Conservation (phyloP, 2,329 filamentous ascomycete species). For the Blastomyces parvus region DNA sequence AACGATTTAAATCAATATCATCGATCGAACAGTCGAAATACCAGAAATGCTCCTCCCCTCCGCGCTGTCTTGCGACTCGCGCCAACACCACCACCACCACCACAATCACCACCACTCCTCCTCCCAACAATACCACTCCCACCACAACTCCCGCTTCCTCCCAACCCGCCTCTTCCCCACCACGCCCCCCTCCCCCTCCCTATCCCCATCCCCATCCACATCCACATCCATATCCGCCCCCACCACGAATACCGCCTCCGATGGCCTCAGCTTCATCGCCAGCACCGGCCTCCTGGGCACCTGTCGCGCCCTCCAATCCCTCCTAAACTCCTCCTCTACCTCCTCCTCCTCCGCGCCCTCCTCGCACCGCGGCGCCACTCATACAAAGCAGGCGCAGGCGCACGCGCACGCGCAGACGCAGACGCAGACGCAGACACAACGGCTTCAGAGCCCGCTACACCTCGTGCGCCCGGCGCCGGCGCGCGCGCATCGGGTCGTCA, state of each 20-base stretch:
- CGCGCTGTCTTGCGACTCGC: conserved; percentile 37
- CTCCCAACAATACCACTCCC: too few species aligned
- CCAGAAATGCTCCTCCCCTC: conserved; percentile 42
- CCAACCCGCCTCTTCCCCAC: conserved; percentile 28
- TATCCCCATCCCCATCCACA: too few species aligned
- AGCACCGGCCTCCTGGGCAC: conserved; percentile 34
- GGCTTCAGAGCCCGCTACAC: conserved; percentile 34
- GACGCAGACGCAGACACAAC: too few species aligned
- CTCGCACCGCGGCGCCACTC: conserved; percentile 26
- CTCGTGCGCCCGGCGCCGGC: conserved; percentile 21
- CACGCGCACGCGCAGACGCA: conserved; percentile 12
- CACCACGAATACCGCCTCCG: conserved; percentile 32
- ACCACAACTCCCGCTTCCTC: conserved; percentile 10
- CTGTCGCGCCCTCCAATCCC: conserved; percentile 35
- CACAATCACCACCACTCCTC: too few species aligned
- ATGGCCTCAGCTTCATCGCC: conserved; percentile 23
- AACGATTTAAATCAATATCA: too few species aligned
- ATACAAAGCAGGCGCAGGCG: conserved; percentile 13
- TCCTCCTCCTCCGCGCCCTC: conserved; percentile 32
- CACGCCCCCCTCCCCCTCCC: conserved; percentile 33
- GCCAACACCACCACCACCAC: conserved; percentile 18
- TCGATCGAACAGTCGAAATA: too few species aligned
- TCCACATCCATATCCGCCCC: too few species aligned
- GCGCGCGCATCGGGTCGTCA: conserved; percentile 24
- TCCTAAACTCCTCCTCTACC: conserved; percentile 34